Percentiles rank a stretch among this genome's conserved stretches.
Evolutionary conservation across 495 filamentous ascomycete species (phyloP).

Genomic region (Articulospora tetracladia): DNA sequence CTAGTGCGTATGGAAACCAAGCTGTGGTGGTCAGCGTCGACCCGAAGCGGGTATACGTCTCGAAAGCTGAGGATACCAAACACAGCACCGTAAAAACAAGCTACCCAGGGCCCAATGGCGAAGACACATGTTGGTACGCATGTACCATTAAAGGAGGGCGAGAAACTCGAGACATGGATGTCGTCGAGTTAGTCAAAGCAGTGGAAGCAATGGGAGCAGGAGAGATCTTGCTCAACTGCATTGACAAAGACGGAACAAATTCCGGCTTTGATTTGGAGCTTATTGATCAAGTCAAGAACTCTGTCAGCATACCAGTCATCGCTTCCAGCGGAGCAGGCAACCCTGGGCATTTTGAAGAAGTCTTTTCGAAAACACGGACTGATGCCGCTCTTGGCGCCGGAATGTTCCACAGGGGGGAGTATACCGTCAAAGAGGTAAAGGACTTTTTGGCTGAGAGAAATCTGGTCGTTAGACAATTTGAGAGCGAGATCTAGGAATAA

Average conservation of each 20-base stretch:
- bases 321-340: constrained; percentile 91
- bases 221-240: constrained; percentile 94
- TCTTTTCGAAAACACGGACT: constrained; percentile 78
- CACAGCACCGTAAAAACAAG: constrained; percentile 76
- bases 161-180: constrained; percentile 87
- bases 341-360: constrained; percentile 85
- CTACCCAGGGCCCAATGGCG: constrained; percentile 67
- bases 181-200: constrained; percentile 77
- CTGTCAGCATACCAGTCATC: constrained; percentile 89
- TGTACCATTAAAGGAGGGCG: constrained; percentile 95
- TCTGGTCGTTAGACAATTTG: constrained; percentile 72
- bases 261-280: constrained; percentile 94
- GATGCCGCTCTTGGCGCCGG: constrained; percentile 94
- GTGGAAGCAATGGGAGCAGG: constrained; percentile 96
- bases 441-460: constrained; percentile 66
- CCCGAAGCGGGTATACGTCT: constrained; percentile 84
- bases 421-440: constrained; percentile 94
- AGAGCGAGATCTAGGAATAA: constrained; percentile 30
- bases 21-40: constrained; percentile 96
- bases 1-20: constrained; percentile 89
- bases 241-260: constrained; percentile 95
- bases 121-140: constrained; percentile 92
- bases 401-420: constrained; percentile 96
- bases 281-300: constrained; percentile 77
- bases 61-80: constrained; percentile 62